Evolutionary conservation across 768 basidiomycete genomes (phyloP).

Genomic region (Suillus subalutaceus): DNA sequence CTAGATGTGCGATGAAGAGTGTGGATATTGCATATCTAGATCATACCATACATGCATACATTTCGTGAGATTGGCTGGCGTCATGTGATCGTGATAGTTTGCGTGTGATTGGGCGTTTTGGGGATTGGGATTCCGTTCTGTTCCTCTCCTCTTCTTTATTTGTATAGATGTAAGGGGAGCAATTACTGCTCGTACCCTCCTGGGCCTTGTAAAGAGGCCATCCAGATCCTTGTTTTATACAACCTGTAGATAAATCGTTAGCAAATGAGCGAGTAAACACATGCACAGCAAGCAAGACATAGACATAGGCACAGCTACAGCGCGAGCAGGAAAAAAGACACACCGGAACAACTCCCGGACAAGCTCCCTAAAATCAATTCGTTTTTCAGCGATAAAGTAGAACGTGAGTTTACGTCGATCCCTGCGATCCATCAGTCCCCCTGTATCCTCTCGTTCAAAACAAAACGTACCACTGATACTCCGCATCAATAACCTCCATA

Average conservation of each 20-base stretch:
- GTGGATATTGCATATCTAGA: constrained; percentile 14
- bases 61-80: neutral
- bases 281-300: neutral
- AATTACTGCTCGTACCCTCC: constrained; percentile 46
- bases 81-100: neutral
- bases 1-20: constrained; percentile 8
- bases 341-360: constrained; percentile 93
- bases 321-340: neutral
- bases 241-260: constrained; percentile 45
- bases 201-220: constrained; percentile 76
- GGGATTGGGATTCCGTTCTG: neutral
- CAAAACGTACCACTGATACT: constrained; percentile 88
- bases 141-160: neutral
- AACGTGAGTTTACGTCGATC: constrained; percentile 98
- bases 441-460: neutral
- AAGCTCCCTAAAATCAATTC: constrained; percentile 95
- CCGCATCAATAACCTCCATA: constrained; percentile 98
- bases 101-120: neutral
- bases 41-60: constrained; percentile 3
- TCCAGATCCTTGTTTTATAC: constrained; percentile 96
- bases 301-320: neutral
- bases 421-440: constrained; percentile 45
- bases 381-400: constrained; percentile 94
- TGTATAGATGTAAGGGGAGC: constrained; percentile 6
- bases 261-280: constrained; percentile 1